Conservation (phyloP, 2,329 filamentous ascomycete genomes). For the Beauveria asiatica region DNA sequence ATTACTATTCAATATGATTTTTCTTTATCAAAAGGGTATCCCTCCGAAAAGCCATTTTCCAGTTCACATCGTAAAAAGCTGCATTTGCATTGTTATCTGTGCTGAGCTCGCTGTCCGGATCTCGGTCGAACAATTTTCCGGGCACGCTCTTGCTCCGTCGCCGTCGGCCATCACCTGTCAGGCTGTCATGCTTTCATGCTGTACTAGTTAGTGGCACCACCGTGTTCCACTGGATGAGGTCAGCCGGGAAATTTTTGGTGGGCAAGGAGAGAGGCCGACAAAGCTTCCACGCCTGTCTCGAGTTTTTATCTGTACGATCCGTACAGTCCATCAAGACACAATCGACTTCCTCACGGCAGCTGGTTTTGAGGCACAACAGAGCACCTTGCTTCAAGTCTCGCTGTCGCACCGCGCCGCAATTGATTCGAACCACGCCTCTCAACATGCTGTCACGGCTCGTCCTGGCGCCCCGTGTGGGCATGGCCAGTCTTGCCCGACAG, state of each 20-base stretch:
- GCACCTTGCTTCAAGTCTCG: background rate
- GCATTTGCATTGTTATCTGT: no score
- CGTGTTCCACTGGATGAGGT: constrained; percentile 9
- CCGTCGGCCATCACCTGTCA: no score
- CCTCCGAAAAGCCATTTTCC: no score
- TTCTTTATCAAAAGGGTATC: no score
- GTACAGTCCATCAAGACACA: background rate
- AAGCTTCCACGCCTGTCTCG: background rate
- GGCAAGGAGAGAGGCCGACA: constrained; percentile 1
- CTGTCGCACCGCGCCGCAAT: background rate
- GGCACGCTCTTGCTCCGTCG: background rate
- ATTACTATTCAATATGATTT: no score
- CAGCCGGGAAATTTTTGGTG: constrained; percentile 12
- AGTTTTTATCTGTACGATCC: background rate
- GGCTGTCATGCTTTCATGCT: no score
- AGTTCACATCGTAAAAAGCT: no score
- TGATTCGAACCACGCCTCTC: constrained; percentile 3
- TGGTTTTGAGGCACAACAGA: background rate
- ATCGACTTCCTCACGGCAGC: background rate
- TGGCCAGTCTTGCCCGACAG: constrained; percentile 16
- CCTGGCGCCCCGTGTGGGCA: constrained; percentile 10
- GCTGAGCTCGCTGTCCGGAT: background rate
- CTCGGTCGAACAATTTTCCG: constrained; percentile 7
- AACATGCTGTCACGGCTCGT: constrained; percentile 17
- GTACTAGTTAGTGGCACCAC: background rate